Evolutionary conservation across 805 yeast genomes (phyloP), one percentile per base, ranked within the genome.

Genomic region (Lachancea sp.): DNA sequence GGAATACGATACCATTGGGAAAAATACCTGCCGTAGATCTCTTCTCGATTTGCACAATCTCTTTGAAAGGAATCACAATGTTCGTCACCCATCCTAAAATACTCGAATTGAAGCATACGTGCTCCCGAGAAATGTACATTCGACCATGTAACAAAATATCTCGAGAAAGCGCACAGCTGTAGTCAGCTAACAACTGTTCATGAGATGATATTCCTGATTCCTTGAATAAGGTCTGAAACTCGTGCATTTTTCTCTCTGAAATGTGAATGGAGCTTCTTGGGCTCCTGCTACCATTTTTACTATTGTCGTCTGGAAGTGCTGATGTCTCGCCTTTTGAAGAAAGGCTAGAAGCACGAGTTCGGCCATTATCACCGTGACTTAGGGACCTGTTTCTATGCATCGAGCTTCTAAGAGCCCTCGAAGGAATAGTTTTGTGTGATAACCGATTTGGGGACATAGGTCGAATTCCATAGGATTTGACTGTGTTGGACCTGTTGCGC

Each of bases 71-170:
- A 4, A 82, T 70, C 3, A 70, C 55, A 15, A 79, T 54, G 45
- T 74, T 73, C 1, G 85, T 80, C 1, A 77, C 78, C 70, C 80
- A 72, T 0, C 87, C 87, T 42, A 81, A 64, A 34, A 82, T 72
- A 48, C 78, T 80, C 1, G 86, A 77, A 47, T 78, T 77, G 60
- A 82, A 82, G 49, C 80, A 72, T 13, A 82, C 58, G 50, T 69
- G 71, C 40, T 67, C 64, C 41, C 75, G 76, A 30, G 78, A 69
- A 5, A 82, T 58, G 56, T 75, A 81, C 54, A 82, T 52, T 45
- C 74, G 70, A 13, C 89, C 89, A 46, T 82, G 89, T 13, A 79
- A 68, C 23, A 82, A 60, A 29, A 82, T 77, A 49, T 82, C 88
- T 39, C 73, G 69, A 15, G 79, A 77, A 22, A 74, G 64, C 0